A percentile compares a stretch with the other conserved stretches of the same genome.
Evolutionary conservation across 176 grass and related monocot species (phyloP).

Genomic region (Poa annua): DNA sequence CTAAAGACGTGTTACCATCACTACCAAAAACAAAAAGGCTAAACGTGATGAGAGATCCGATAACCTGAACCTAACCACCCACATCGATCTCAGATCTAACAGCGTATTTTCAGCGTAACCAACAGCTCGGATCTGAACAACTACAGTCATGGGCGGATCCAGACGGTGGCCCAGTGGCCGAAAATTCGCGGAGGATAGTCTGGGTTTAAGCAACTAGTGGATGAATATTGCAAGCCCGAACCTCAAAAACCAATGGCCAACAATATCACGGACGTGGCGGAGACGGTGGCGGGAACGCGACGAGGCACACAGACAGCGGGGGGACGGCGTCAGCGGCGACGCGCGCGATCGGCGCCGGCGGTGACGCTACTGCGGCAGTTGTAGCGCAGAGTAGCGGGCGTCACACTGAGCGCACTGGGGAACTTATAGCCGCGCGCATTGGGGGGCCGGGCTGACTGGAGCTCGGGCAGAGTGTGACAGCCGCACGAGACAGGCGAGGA

Average conservation of each 20-base stretch:
- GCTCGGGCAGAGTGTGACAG: not conserved
- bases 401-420: not conserved
- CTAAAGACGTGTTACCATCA: not conserved
- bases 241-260: not conserved
- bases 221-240: not conserved
- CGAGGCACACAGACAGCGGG: not conserved
- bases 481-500: not conserved
- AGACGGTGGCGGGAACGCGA: not conserved
- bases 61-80: not conserved
- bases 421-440: not conserved
- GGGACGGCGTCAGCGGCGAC: not conserved
- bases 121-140: slow-evolving; percentile 27
- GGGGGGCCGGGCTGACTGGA: not conserved
- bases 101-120: not conserved
- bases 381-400: not conserved
- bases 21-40: not conserved
- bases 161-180: not conserved
- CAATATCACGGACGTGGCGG: not conserved
- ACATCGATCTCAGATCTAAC: not conserved
- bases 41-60: not conserved
- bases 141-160: not conserved
- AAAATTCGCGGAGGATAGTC: not conserved
- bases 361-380: not conserved
- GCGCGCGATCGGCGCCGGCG: slow-evolving; percentile 1
- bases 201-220: not conserved